Conservation (phyloP, 129 eudicot genomes). For the Flaveria trinervia region DNA sequence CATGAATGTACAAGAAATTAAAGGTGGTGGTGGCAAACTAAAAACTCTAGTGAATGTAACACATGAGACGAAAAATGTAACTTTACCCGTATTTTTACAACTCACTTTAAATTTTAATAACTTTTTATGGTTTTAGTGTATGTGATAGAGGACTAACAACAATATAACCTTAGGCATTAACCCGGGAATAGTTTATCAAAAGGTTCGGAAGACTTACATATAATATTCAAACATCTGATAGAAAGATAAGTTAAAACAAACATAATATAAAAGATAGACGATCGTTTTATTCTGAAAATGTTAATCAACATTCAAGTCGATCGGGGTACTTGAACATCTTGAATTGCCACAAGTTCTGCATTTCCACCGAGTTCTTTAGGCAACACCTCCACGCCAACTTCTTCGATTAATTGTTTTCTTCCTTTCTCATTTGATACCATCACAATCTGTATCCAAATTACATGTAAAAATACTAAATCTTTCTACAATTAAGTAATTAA, state of each 20-base stretch:
- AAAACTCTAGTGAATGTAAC: no score
- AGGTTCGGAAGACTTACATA: no score
- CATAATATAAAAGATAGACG: background rate
- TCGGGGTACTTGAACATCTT: slow-evolving; percentile 35
- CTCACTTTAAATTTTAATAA: no score
- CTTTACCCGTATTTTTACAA: no score
- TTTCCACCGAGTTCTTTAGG: slow-evolving; percentile 47
- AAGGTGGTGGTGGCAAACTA: no score
- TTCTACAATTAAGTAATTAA: no score
- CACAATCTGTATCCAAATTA: slow-evolving; percentile 36
- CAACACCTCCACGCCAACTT: slow-evolving; percentile 44
- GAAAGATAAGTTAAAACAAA: background rate
- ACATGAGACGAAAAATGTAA: no score
- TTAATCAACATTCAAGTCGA: slow-evolving; percentile 8
- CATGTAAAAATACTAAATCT: background rate
- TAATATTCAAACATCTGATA: background rate
- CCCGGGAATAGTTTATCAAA: no score
- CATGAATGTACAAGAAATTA: no score
- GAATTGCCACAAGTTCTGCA: slow-evolving; percentile 40
- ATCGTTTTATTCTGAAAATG: background rate
- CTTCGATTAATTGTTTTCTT: slow-evolving; percentile 30
- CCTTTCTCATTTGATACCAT: slow-evolving; percentile 43
- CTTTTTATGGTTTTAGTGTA: no score
- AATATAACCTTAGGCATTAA: no score
- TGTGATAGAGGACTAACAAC: no score